Evolutionary conservation across 2,329 filamentous ascomycete species (phyloP), one percentile per base, ranked within the genome.

Genomic region (Lasiodiplodia citricola): DNA sequence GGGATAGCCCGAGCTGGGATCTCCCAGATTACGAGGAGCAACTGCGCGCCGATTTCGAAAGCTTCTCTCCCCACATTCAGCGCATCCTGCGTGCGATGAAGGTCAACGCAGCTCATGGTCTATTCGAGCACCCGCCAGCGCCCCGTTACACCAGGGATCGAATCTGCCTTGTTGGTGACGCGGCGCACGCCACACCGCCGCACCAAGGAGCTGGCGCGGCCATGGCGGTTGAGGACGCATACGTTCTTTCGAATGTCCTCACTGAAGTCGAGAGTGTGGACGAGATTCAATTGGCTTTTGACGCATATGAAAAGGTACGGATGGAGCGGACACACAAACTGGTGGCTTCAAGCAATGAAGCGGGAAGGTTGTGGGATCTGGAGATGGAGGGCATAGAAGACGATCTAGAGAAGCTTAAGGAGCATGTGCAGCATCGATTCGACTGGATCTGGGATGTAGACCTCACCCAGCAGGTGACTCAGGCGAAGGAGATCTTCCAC

Each of bases 151-250:
- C 72, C 55, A 74, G 75, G 52, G 71, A 72, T 1, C 72, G 75
- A 0, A 70, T 83, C 5, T 80, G 83, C 55, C 72, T 88, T 1
- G 79, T 87, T 0, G 87, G 87, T 4, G 87, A 89, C 70, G 86
- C 87, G 0, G 87, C 87, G 4, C 87, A 89, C 70, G 86, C 87
- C 0, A 77, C 81, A 0, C 84, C 83, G 0, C 87, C 87, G 0
- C 85, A 88, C 74, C 83, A 85, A 8, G 87, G 87, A 2, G 82
- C 85, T 0, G 87, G 87, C 3, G 87, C 87, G 1, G 85, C 86
- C 2, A 83, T 85, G 73, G 86, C 85, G 11, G 81, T 88, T 65
- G 87, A 88, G 74, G 87, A 88, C 69, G 82, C 81, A 1, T 78
- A 84, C 21, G 73, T 82, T 0, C 76, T 86, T 7, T 35, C 31